Evolutionary conservation across 352 stramenopile species (phyloP).

Genomic region (Poterioochromonas sp.): DNA sequence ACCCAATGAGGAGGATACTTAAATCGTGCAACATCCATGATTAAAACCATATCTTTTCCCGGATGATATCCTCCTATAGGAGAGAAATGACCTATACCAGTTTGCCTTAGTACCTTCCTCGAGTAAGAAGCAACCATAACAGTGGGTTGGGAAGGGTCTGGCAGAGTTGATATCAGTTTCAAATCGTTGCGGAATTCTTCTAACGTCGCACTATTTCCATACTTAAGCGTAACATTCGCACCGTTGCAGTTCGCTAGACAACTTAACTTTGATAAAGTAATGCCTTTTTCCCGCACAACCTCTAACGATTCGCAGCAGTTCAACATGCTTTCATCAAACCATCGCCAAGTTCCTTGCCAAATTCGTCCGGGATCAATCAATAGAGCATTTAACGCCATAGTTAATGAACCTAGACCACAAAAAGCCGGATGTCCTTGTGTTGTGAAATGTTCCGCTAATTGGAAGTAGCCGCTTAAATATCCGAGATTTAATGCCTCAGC

Average conservation of each 20-base stretch:
- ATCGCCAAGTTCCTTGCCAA: slow-evolving; percentile 55
- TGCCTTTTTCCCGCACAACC: slow-evolving; percentile 51
- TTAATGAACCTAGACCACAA: slow-evolving; percentile 67
- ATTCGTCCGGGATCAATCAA: slow-evolving; percentile 58
- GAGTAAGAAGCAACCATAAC: slow-evolving; percentile 85
- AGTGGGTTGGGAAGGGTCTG: neutral
- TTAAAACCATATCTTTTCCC: slow-evolving; percentile 73
- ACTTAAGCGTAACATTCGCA: slow-evolving; percentile 41
- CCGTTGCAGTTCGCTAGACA: slow-evolving; percentile 70
- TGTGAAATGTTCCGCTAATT: slow-evolving; percentile 68
- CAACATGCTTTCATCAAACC: slow-evolving; percentile 63
- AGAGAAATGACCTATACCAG: slow-evolving; percentile 89
- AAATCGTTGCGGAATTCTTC: slow-evolving; percentile 55
- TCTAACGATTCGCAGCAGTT: slow-evolving; percentile 69
- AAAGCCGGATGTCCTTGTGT: slow-evolving; percentile 50
- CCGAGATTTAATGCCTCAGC: slow-evolving; percentile 55
- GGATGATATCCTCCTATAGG: slow-evolving; percentile 86
- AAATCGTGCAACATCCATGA: slow-evolving; percentile 86
- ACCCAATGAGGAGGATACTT: slow-evolving; percentile 86
- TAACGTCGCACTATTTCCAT: slow-evolving; percentile 40
- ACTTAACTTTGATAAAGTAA: slow-evolving; percentile 60
- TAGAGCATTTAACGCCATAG: slow-evolving; percentile 67
- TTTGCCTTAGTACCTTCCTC: slow-evolving; percentile 72
- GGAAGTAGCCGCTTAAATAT: slow-evolving; percentile 72
- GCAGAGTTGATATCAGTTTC: slow-evolving; percentile 35